Percentiles rank a stretch among this genome's conserved stretches.
Evolutionary conservation across 176 grass and related monocot species (phyloP).

Genomic region (Calamus simplicifolius): DNA sequence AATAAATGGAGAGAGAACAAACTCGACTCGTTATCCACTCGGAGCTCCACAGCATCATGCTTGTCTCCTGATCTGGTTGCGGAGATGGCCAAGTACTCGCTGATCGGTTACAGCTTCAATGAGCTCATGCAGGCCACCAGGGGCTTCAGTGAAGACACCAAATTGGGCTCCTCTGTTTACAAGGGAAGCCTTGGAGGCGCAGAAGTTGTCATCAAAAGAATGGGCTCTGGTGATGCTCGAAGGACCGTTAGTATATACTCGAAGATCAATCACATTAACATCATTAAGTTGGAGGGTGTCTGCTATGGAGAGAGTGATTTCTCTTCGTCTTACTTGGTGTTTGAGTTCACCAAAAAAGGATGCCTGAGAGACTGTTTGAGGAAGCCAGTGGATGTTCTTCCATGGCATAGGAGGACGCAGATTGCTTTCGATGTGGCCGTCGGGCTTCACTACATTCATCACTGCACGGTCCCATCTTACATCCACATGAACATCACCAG

Average conservation of each 20-base stretch:
- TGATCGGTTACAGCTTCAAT: not conserved
- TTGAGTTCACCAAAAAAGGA: not conserved
- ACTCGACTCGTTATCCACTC: not conserved
- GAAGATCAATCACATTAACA: constrained; percentile 7
- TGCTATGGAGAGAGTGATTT: not conserved
- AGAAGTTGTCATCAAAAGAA: not conserved
- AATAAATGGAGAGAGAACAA: not conserved
- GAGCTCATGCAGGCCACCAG: not conserved
- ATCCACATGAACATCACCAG: constrained; percentile 10
- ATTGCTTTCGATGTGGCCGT: not conserved
- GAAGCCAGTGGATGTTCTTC: not conserved
- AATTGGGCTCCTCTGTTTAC: not conserved
- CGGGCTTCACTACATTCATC: constrained; percentile 6
- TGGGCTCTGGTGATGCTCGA: not conserved
- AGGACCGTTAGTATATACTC: constrained; percentile 3
- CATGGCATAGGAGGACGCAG: not conserved
- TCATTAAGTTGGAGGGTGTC: constrained; percentile 1
- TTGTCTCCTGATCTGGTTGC: constrained; percentile 8
- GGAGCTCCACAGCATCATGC: not conserved
- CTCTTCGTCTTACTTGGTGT: not conserved
- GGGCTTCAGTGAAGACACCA: not conserved
- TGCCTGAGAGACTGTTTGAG: not conserved
- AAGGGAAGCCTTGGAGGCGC: constrained; percentile 1
- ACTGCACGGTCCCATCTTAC: constrained; percentile 4
- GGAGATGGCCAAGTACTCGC: not conserved